Conservation (phyloP, 108 stramenopile genomes). For the Pinguiococcus pyrenoidosus region DNA sequence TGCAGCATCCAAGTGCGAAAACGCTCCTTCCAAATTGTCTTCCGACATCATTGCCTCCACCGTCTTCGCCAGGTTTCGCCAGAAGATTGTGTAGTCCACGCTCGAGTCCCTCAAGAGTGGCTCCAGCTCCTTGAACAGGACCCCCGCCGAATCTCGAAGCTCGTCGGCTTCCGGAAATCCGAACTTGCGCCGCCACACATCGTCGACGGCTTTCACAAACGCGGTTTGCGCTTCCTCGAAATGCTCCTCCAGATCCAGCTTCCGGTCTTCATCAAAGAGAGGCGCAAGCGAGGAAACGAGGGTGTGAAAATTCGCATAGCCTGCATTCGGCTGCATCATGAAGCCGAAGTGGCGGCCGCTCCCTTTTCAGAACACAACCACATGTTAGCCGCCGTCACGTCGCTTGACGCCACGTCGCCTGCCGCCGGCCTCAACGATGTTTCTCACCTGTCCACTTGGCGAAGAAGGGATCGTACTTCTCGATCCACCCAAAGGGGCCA, state of each 20-base stretch:
- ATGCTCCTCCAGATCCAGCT: constrained; percentile 13
- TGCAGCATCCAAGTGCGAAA: neutral
- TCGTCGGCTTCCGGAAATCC: neutral
- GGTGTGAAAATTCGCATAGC: constrained; percentile 58
- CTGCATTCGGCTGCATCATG: constrained; percentile 66
- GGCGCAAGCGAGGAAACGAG: constrained; percentile 56
- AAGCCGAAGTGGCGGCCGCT: constrained; percentile 71
- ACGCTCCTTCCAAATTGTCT: neutral
- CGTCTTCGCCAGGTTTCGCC: neutral
- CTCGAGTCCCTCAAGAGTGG: neutral
- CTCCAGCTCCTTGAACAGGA: neutral
- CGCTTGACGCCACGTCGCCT: too few relatives aligned
- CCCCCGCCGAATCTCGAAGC: neutral
- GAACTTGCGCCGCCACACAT: neutral
- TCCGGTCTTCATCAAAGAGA: constrained; percentile 48
- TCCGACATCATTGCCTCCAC: too few relatives aligned
- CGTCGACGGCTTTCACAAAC: constrained; percentile 39
- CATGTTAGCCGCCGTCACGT: too few relatives aligned
- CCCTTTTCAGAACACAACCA: too few relatives aligned
- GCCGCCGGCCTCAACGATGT: too few relatives aligned
- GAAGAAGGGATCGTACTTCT: constrained; percentile 54
- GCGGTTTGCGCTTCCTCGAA: constrained; percentile 18
- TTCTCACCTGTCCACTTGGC: constrained; percentile 79
- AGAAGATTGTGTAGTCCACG: neutral
- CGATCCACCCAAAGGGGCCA: constrained; percentile 86